Evolutionary conservation across 192 early-diverging fungal genomes (phyloP).

Genomic region (Podila clonocystis): DNA sequence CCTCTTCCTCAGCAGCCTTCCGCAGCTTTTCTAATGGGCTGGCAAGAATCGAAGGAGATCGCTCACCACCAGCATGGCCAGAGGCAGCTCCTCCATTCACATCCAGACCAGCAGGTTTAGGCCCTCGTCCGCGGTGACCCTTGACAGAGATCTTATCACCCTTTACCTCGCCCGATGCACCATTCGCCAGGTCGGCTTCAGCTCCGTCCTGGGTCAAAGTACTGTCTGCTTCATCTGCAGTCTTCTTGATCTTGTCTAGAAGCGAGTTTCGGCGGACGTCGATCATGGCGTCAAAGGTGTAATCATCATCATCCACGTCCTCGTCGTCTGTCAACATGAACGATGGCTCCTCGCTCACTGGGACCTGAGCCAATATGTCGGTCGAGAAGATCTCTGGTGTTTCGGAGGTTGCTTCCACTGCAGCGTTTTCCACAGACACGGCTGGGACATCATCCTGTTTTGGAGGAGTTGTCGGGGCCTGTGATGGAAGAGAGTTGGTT

Average conservation of each 20-base stretch:
- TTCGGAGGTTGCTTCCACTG: conserved; percentile 1
- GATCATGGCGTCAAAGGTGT: conserved; percentile 36
- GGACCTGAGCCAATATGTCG: too few relatives aligned
- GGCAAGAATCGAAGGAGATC: conserved; percentile 25
- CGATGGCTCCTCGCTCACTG: conserved; percentile 21
- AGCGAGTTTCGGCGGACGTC: conserved; percentile 33
- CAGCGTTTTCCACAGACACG: background rate
- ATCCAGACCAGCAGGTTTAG: conserved; percentile 19
- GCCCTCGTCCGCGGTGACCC: conserved; percentile 11
- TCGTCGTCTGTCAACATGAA: conserved; percentile 48
- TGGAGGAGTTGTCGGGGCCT: background rate
- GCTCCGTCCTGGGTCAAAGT: background rate
- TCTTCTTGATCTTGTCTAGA: background rate
- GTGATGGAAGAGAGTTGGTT: conserved; percentile 33
- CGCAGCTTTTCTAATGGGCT: conserved; percentile 43
- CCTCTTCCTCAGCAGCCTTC: conserved; percentile 43
- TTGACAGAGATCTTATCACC: background rate
- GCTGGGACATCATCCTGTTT: background rate
- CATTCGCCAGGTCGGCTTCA: background rate
- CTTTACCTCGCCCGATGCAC: background rate
- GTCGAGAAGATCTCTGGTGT: too few relatives aligned
- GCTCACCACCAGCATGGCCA: conserved; percentile 3
- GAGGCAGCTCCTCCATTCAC: background rate
- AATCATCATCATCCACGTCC: conserved; percentile 44
- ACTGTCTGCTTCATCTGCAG: background rate